These are phyloP conservation scores for Abortiporus biennis DNA, from an alignment of 1,284 basidiomycete genomes.

Conservation along the genomic window DNA sequence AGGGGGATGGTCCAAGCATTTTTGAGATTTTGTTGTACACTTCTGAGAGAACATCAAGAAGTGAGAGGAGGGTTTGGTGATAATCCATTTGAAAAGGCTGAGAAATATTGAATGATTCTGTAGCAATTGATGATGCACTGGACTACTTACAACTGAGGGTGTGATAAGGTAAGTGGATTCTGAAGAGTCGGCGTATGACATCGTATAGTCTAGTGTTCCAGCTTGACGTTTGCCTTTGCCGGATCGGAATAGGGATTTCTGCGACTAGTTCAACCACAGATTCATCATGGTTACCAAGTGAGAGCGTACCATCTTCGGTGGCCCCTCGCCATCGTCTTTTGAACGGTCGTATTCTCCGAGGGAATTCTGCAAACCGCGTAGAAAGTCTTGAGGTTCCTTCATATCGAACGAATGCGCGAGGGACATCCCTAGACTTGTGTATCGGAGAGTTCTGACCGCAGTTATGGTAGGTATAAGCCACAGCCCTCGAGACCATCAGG, in stretches of 20 bases:
- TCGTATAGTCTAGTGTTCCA: slow-evolving; percentile 54
- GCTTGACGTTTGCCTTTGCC: slow-evolving; percentile 46
- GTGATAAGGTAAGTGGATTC: slow-evolving; percentile 69
- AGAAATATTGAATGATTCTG: slow-evolving; percentile 40
- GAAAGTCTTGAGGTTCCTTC: slow-evolving; percentile 68
- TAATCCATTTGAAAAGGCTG: slow-evolving; percentile 85
- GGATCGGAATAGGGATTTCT: slow-evolving; percentile 53
- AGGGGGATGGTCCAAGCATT: slow-evolving; percentile 71
- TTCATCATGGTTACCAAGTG: background rate
- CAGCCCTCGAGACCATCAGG: too few species aligned
- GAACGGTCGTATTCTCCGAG: slow-evolving; percentile 74
- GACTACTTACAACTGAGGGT: slow-evolving; percentile 63
- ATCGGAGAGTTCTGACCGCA: slow-evolving; percentile 70
- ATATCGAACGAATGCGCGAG: slow-evolving; percentile 77
- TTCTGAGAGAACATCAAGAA: slow-evolving; percentile 82
- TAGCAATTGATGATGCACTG: slow-evolving; percentile 1
- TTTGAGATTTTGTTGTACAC: slow-evolving; percentile 81
- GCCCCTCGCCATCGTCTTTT: slow-evolving; percentile 71
- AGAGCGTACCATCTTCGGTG: slow-evolving; percentile 65
- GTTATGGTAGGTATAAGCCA: background rate
- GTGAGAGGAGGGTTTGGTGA: slow-evolving; percentile 77
- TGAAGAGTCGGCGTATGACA: slow-evolving; percentile 51
- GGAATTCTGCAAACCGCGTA: slow-evolving; percentile 65
- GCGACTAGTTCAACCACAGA: slow-evolving; percentile 9
- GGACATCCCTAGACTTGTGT: slow-evolving; percentile 79